Evolutionary conservation across 495 filamentous ascomycete species (phyloP).

Genomic region (Thozetella sp.): DNA sequence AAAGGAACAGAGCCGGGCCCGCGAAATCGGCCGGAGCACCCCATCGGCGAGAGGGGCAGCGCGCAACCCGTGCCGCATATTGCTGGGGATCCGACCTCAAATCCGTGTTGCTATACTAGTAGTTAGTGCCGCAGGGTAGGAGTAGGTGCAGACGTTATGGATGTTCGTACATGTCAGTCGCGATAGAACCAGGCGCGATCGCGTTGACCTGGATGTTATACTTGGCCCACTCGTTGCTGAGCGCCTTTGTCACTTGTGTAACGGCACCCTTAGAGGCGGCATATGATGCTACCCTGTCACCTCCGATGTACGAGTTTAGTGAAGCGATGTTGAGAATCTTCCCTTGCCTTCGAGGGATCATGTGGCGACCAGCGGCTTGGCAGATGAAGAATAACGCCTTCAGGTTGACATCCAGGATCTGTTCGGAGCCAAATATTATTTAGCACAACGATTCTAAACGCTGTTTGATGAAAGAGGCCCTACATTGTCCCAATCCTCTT

Average conservation of each 20-base stretch:
- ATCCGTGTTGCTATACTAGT: neutral
- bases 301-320: slow-evolving; percentile 20
- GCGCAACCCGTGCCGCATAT: neutral
- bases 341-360: slow-evolving; percentile 12
- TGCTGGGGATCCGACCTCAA: neutral
- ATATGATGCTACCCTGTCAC: slow-evolving; percentile 19
- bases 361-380: slow-evolving; percentile 20
- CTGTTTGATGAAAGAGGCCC: neutral
- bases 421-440: neutral
- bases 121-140: too few species aligned
- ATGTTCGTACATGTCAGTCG: slow-evolving; percentile 20
- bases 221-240: slow-evolving; percentile 30
- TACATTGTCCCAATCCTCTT: slow-evolving; percentile 1
- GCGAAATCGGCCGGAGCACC: slow-evolving; percentile 22
- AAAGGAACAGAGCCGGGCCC: slow-evolving; percentile 20
- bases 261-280: slow-evolving; percentile 25
- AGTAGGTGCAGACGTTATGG: too few species aligned
- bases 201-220: slow-evolving; percentile 23
- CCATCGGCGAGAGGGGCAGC: slow-evolving; percentile 19
- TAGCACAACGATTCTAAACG: neutral
- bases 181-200: slow-evolving; percentile 23
- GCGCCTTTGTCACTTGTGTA: slow-evolving; percentile 23
- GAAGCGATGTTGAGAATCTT: slow-evolving; percentile 26
- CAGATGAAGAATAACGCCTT: slow-evolving; percentile 10
- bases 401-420: slow-evolving; percentile 8